Evolutionary conservation across 495 filamentous ascomycete genomes (phyloP).

Genomic region (Pyronema omphalodes): DNA sequence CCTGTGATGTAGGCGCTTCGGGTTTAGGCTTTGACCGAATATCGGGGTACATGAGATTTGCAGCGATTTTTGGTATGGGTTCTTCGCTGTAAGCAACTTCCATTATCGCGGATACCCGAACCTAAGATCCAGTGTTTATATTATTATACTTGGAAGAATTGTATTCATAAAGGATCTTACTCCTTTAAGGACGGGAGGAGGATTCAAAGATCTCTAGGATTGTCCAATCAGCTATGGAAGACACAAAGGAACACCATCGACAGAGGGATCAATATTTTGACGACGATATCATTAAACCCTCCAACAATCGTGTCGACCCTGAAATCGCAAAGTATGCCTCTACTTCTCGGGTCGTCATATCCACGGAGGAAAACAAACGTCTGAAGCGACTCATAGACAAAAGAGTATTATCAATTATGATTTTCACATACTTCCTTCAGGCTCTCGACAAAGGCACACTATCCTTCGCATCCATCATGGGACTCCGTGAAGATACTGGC

Average conservation of each 20-base stretch:
- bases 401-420: conserved; percentile 34
- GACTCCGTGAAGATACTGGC: conserved; percentile 36
- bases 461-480: conserved; percentile 54
- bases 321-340: conserved; percentile 46
- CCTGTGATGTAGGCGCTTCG: too few species aligned
- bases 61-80: too few species aligned
- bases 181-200: too few species aligned
- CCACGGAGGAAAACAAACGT: conserved; percentile 34
- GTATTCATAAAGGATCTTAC: too few species aligned
- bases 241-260: not conserved
- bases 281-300: conserved; percentile 8
- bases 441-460: conserved; percentile 56
- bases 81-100: too few species aligned
- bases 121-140: too few species aligned
- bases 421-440: conserved; percentile 48
- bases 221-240: not conserved
- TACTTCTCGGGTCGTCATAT: conserved; percentile 33
- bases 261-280: too few species aligned
- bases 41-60: too few species aligned
- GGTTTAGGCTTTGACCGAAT: too few species aligned
- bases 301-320: conserved; percentile 37
- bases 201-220: too few species aligned
- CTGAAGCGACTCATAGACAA: conserved; percentile 34
- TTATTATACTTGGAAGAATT: too few species aligned
- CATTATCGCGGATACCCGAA: too few species aligned